Evolutionary conservation across 768 basidiomycete genomes (phyloP), one percentile per base, ranked within the genome.

Genomic region (Phallus indusiatus): DNA sequence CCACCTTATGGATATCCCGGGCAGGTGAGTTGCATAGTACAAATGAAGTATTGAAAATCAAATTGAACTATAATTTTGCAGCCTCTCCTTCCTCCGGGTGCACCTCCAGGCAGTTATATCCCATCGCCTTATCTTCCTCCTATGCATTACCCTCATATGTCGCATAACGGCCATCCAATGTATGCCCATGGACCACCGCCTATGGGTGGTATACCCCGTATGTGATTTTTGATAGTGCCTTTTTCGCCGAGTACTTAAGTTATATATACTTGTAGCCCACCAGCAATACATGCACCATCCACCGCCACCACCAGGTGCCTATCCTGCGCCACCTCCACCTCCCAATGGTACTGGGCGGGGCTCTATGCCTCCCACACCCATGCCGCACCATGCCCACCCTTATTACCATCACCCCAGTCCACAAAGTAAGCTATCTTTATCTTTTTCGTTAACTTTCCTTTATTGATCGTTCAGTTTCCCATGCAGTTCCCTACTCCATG

Each of bases 281-380:
- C 82, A 83, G 80, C 80, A 78, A 51, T 93, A 91, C 68, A 90
- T 92, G 88, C 84, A 75, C 46, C 42, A 42, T 11, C 42, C 42
- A 28, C 81, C 80, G 20, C 83, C 84, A 28, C 88, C 85, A 5
- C 86, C 86, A 54, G 86, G 86, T 56, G 77, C 84, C 60, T 90
- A 88, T 65, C 87, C 86, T 16, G 81, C 84, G 2, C 86, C 85
- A 53, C 87, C 90, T 22, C 81, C 84, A 2, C 86, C 85, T 53
- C 87, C 90, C 21, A 90, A 88, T 65, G 86, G 86, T 50, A 81
- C 81, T 34, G 88, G 81, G 42, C 88, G 85, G 62, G 90, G 87
- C 22, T 90, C 90, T 16, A 90, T 92, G 86, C 90, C 90, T n/a
- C 88, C 90, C 9, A 91, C 90, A 9, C 90, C 91, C 1, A 89